Evolutionary conservation across 345 rosid species (phyloP).

Genomic region (Mangifera indica): DNA sequence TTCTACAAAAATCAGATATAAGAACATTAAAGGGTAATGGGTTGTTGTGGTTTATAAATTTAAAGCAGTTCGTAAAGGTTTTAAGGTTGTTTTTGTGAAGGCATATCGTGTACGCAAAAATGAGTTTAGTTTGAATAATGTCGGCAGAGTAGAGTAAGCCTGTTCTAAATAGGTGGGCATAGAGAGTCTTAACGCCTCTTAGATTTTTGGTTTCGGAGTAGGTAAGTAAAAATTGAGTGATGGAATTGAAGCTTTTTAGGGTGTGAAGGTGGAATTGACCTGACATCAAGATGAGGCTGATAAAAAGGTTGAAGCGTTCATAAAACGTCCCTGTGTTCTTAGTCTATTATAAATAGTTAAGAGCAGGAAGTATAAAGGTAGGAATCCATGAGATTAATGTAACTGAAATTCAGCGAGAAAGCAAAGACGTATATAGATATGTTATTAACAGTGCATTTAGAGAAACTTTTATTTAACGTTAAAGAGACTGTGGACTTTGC

Average conservation of each 20-base stretch:
- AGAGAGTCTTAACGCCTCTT: constrained; percentile 28
- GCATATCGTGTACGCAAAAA: constrained; percentile 32
- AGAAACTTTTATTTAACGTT: no score
- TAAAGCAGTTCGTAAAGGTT: constrained; percentile 35
- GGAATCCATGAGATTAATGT: no score
- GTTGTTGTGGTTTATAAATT: constrained; percentile 27
- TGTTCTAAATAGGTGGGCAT: constrained; percentile 34
- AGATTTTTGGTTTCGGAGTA: constrained; percentile 22
- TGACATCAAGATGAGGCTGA: not conserved
- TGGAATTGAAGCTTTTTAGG: constrained; percentile 7
- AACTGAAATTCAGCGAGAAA: no score
- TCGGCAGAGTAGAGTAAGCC: constrained; percentile 29
- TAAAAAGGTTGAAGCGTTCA: not conserved
- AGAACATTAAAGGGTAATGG: constrained; percentile 46
- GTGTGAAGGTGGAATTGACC: not conserved
- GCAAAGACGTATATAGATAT: no score
- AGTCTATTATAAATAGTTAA: no score
- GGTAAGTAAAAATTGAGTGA: constrained; percentile 23
- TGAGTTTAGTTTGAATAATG: constrained; percentile 27
- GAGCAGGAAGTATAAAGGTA: no score
- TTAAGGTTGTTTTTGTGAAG: constrained; percentile 19
- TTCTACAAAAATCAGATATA: constrained; percentile 37
- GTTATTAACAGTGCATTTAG: no score
- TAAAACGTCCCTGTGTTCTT: not conserved
- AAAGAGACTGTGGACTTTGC: no score